These are phyloP conservation scores for Nitzschia inconspicua DNA, from an alignment of 108 stramenopile species.

Conservation along the genomic window DNA sequence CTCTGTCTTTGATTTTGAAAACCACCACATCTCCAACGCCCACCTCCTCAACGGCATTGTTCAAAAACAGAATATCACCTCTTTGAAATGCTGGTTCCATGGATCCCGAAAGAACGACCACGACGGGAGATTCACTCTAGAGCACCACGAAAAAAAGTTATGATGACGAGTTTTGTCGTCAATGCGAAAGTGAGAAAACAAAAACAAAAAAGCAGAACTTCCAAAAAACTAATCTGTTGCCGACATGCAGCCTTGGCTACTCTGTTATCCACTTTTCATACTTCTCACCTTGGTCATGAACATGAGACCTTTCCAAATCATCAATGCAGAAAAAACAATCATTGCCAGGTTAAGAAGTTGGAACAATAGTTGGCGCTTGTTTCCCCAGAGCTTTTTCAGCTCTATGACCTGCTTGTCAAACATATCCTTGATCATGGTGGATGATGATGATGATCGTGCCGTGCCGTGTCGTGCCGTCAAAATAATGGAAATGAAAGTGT, in stretches of 20 bases:
- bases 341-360: slow-evolving; percentile 97
- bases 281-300: slow-evolving; percentile 86
- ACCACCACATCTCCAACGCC: slow-evolving; percentile 98
- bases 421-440: slow-evolving; percentile 78
- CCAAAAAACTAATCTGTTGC: neutral
- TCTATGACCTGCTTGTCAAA: slow-evolving; percentile 90
- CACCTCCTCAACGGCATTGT: slow-evolving; percentile 93
- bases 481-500: no score
- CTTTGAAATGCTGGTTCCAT: slow-evolving; percentile 99
- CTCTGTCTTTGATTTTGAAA: slow-evolving; percentile 99
- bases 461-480: neutral
- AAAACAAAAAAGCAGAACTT: neutral
- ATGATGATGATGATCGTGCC: neutral
- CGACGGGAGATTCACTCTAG: slow-evolving; percentile 95
- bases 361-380: slow-evolving; percentile 94
- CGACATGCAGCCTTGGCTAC: neutral
- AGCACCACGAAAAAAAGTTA: neutral
- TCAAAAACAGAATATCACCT: slow-evolving; percentile 98
- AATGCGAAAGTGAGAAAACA: neutral
- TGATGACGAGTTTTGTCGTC: neutral
- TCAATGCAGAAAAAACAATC: slow-evolving; percentile 98
- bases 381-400: slow-evolving; percentile 99
- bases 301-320: slow-evolving; percentile 99
- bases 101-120: slow-evolving; percentile 95
- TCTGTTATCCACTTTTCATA: neutral